These are phyloP conservation scores for Pleurostoma richardsiae DNA, from an alignment of 2,329 filamentous ascomycete genomes.

Conservation along the genomic window DNA sequence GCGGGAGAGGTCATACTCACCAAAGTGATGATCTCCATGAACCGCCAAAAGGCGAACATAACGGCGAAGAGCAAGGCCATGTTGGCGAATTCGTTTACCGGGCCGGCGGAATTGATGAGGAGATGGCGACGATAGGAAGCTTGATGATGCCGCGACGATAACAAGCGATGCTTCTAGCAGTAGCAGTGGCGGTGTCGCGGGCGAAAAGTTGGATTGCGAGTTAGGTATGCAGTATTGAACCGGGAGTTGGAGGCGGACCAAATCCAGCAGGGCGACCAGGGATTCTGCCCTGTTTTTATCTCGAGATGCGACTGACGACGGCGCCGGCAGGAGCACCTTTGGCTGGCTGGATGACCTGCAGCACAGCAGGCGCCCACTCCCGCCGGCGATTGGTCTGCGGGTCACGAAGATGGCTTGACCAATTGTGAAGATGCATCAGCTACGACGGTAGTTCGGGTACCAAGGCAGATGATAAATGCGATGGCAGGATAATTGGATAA, in stretches of 20 bases:
- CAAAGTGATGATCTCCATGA: constrained; percentile 57
- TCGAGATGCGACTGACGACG: no score
- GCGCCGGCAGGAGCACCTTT: no score
- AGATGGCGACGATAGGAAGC: neutral
- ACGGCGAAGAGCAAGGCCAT: constrained; percentile 56
- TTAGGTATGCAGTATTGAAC: neutral
- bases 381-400: no score
- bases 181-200: neutral
- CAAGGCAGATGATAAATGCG: no score
- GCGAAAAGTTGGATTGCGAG: neutral
- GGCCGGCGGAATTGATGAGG: neutral
- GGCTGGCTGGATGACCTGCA: no score
- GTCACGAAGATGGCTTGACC: no score
- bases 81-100: constrained; percentile 17
- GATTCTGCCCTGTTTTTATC: no score
- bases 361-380: no score
- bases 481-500: no score
- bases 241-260: neutral
- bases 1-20: constrained; percentile 31
- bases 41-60: constrained; percentile 58
- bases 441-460: no score
- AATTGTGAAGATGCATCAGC: no score
- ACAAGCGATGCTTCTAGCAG: no score
- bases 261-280: constrained; percentile 3
- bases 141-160: neutral